Conservation (phyloP, 1,284 basidiomycete genomes). For the Hemileia vastatrix region DNA sequence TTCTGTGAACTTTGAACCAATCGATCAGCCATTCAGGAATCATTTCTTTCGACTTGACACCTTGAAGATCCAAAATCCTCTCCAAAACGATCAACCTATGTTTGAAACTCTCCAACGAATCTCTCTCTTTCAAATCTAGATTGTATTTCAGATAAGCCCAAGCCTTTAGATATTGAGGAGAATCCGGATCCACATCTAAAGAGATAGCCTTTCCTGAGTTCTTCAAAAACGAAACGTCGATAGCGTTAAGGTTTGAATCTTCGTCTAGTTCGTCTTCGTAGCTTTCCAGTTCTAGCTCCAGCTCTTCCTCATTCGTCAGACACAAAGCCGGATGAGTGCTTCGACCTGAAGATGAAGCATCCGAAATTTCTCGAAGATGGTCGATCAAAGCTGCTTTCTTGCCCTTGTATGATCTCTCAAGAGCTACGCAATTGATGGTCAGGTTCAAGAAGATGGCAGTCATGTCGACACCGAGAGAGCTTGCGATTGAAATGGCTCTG, state of each 20-base stretch:
- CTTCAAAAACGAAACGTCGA: constrained; percentile 9
- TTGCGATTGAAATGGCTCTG: constrained; percentile 66
- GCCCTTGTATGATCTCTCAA: constrained; percentile 14
- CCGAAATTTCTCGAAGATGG: not conserved
- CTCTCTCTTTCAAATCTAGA: not conserved
- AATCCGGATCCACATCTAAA: not conserved
- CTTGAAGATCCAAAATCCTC: constrained; percentile 60
- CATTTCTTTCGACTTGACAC: constrained; percentile 51
- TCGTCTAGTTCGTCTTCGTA: constrained; percentile 17
- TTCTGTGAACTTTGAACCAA: constrained; percentile 62
- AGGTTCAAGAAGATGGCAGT: constrained; percentile 70
- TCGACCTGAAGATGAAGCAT: not conserved
- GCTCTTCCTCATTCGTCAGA: not conserved
- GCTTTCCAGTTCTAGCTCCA: not conserved
- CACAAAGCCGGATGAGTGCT: not conserved
- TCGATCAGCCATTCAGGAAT: constrained; percentile 74
- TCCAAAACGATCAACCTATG: constrained; percentile 57
- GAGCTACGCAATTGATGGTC: constrained; percentile 63
- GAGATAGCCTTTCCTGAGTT: not conserved
- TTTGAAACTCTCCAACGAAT: not conserved
- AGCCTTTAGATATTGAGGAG: not conserved
- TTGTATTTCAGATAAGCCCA: not conserved
- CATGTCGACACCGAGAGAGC: constrained; percentile 72
- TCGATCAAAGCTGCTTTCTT: not conserved
- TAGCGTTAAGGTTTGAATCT: not conserved